Conservation (phyloP, 805 yeast species). For the Lachancea nothofagi region DNA sequence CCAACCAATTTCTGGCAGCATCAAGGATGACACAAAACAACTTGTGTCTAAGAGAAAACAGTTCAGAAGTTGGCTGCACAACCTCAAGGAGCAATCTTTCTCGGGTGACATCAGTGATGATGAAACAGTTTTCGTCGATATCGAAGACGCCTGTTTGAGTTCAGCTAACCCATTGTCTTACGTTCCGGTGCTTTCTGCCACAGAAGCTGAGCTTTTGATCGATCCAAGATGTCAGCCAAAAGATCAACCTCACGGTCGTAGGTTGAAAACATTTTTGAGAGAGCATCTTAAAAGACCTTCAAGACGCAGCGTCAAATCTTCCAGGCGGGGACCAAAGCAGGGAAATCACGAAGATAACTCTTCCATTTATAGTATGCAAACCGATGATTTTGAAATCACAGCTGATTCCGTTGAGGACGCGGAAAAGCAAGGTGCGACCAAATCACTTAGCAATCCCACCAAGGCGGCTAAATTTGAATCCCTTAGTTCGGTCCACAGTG, state of each 20-base stretch:
- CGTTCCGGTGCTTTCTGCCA: constrained; percentile 6
- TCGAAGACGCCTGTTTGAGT: constrained; percentile 7
- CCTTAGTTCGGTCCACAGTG: no score
- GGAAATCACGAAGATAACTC: background rate
- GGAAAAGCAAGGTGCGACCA: background rate
- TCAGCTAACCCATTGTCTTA: constrained; percentile 5
- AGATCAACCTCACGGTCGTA: background rate
- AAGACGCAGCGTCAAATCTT: background rate
- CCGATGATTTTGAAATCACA: background rate
- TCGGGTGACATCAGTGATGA: constrained; percentile 1
- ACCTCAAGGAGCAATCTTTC: constrained; percentile 2
- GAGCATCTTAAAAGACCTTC: constrained; percentile 5
- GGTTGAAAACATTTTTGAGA: constrained; percentile 7
- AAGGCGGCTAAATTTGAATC: no score
- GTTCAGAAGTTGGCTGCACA: constrained; percentile 6
- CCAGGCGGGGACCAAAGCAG: background rate
- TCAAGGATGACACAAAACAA: constrained; percentile 4
- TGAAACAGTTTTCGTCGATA: constrained; percentile 7
- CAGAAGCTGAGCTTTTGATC: constrained; percentile 1
- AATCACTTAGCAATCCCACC: no score
- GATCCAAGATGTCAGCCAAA: background rate
- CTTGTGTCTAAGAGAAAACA: constrained; percentile 4
- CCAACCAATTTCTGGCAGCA: background rate
- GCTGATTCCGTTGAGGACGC: background rate
- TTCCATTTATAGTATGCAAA: background rate